phyloP scores from a whole-genome alignment of 2,329 filamentous ascomycete species.

The Achaetomium macrosporum region DNA sequence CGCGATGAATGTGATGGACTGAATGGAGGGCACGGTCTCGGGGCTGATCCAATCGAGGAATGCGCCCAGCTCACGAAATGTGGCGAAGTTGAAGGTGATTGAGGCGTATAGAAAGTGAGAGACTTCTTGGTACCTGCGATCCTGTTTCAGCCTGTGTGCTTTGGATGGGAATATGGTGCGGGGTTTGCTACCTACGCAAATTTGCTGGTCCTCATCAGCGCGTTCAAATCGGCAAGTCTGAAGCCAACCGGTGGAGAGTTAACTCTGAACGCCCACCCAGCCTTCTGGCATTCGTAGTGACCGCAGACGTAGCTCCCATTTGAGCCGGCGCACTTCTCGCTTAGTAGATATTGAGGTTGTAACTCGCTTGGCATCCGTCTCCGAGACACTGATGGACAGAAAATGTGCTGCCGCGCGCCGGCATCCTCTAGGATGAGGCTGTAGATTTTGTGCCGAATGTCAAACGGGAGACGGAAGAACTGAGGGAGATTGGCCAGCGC shows the following conservation, averaged over 20 bases:
- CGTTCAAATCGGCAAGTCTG: conserved; percentile 1
- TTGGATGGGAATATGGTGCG: background rate
- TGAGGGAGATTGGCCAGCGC: background rate
- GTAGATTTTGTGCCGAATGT: conserved; percentile 14
- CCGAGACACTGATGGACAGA: conserved; percentile 11
- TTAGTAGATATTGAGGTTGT: background rate
- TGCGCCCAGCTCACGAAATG: conserved; percentile 6
- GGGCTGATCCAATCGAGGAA: conserved; percentile 9
- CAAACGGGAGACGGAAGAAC: conserved; percentile 10
- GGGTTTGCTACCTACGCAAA: conserved; percentile 1
- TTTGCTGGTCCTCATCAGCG: conserved; percentile 13
- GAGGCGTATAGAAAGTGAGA: conserved; percentile 9
- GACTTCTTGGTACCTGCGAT: conserved; percentile 11
- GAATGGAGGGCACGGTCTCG: background rate
- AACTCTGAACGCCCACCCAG: background rate
- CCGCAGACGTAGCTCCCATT: background rate
- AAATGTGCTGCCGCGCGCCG: conserved; percentile 10
- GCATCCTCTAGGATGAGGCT: conserved; percentile 6
- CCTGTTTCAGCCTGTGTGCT: background rate
- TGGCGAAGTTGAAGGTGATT: conserved; percentile 11
- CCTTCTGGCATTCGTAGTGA: background rate
- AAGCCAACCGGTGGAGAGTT: background rate
- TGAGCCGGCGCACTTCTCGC: background rate
- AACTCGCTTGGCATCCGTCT: conserved; percentile 2
- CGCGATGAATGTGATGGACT: conserved; percentile 10